A percentile compares a stretch with the other conserved stretches of the same genome.
Evolutionary conservation across 257 asterid genomes (phyloP).

Genomic region (Prunella vulgaris): DNA sequence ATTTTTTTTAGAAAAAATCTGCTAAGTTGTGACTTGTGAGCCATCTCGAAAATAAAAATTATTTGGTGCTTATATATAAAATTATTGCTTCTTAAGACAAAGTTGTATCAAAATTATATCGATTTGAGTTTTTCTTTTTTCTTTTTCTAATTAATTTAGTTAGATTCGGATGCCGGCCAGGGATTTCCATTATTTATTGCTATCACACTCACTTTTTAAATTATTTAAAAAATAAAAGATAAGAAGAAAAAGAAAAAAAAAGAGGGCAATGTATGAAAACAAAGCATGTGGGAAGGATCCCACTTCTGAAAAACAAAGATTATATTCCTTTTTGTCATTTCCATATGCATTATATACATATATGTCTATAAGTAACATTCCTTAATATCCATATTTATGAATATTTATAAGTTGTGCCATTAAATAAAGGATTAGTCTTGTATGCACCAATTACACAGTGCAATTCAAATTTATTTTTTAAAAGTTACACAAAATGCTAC

Average conservation of each 20-base stretch:
- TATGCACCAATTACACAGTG: too few relatives aligned
- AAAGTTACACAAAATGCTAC: too few relatives aligned
- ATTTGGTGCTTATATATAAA: too few relatives aligned
- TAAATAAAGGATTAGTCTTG: too few relatives aligned
- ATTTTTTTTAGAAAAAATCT: too few relatives aligned
- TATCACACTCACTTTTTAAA: not conserved
- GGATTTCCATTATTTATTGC: not conserved
- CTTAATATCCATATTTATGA: not conserved
- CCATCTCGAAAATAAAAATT: too few relatives aligned
- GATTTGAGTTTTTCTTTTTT: not conserved
- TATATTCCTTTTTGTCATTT: not conserved
- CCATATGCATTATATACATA: not conserved
- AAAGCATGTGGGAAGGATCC: conserved; percentile 22
- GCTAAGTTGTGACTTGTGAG: too few relatives aligned
- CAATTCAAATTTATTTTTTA: too few relatives aligned
- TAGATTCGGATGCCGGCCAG: not conserved
- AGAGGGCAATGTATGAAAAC: not conserved
- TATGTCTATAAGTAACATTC: not conserved
- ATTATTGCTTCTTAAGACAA: too few relatives aligned
- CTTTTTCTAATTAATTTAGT: not conserved
- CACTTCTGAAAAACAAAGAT: not conserved
- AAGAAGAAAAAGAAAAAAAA: not conserved
- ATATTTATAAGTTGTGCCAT: too few relatives aligned
- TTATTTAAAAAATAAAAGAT: not conserved
- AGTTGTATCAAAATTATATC: too few relatives aligned